These are phyloP conservation scores for Ilyonectria robusta DNA, from an alignment of 2,329 filamentous ascomycete genomes.

Conservation along the genomic window DNA sequence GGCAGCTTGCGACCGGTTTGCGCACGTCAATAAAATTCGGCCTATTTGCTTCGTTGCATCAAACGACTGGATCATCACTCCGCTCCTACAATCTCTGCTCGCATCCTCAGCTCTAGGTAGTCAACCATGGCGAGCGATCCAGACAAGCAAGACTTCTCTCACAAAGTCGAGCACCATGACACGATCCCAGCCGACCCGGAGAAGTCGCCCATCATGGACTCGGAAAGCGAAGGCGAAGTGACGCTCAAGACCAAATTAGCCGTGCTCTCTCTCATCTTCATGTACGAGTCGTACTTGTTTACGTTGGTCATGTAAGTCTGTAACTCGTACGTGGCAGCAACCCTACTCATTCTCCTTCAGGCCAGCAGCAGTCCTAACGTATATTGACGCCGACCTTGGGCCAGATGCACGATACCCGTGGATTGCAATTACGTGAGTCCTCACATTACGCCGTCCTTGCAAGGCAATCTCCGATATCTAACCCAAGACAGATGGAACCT, in stretches of 20 bases:
- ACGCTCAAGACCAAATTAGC: constrained; percentile 40
- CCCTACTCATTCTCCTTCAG: constrained; percentile 10
- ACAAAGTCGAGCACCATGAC: constrained; percentile 25
- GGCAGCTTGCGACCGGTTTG: background rate
- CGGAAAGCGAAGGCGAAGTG: constrained; percentile 30
- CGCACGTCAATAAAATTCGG: background rate
- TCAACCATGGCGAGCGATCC: constrained; percentile 14
- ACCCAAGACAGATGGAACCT: constrained; percentile 40
- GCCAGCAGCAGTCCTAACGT: constrained; percentile 50
- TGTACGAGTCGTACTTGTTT: constrained; percentile 41
- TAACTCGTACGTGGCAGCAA: background rate
- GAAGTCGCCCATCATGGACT: background rate
- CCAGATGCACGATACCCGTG: constrained; percentile 51
- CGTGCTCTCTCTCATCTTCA: constrained; percentile 37
- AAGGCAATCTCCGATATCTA: background rate
- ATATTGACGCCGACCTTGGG: constrained; percentile 53
- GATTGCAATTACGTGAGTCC: constrained; percentile 48
- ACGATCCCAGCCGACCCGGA: constrained; percentile 10
- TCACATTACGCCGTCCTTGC: background rate
- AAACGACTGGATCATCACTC: background rate
- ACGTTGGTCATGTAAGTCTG: constrained; percentile 38
- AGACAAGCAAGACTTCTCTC: constrained; percentile 12
- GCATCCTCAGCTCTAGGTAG: background rate
- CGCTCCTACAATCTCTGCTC: background rate
- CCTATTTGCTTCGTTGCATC: background rate